Conservation (phyloP, 164 flowering plant species). For the Vitis vinifera region ASM3070453v1 NC_081808.1:2883001-2883500, state of each 20-base stretch:
- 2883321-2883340: constrained; percentile 35
- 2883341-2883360: constrained; percentile 24
- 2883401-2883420: constrained; percentile 33
- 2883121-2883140: no score
- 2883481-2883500: constrained; percentile 29
- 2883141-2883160: no score
- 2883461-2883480: constrained; percentile 26
- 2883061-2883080: no score
- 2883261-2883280: constrained; percentile 47
- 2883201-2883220: no score
- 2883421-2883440: constrained; percentile 27
- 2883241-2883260: background rate
- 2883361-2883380: constrained; percentile 38
- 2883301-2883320: constrained; percentile 37
- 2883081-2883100: constrained; percentile 1
- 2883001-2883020: constrained; percentile 55
- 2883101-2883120: no score
- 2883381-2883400: constrained; percentile 41
- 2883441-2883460: constrained; percentile 34
- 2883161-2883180: no score
- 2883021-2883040: no score
- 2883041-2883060: no score
- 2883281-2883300: constrained; percentile 55
- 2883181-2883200: no score
- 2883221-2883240: background rate